These are phyloP conservation scores for Cyclospora cayetanensis DNA, from an alignment of 169 alveolate genomes.

Conservation along the genomic window DNA sequence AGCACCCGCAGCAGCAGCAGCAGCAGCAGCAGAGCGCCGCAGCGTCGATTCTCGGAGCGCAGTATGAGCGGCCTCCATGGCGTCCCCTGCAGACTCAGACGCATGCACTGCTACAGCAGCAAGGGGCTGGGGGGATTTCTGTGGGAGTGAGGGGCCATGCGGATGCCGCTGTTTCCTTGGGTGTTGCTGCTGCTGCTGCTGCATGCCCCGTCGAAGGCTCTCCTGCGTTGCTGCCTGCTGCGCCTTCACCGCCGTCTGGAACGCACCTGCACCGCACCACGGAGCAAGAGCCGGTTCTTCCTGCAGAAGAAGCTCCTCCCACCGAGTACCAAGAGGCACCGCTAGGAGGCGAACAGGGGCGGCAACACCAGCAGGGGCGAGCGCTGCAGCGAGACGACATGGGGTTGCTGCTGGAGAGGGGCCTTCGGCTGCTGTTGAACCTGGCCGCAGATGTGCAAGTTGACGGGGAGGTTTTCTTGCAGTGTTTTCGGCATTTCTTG, in stretches of 20 bases:
- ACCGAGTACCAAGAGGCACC: not conserved
- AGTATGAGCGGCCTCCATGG: not conserved
- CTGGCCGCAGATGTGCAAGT: not conserved
- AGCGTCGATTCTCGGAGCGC: no score
- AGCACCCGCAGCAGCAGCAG: not conserved
- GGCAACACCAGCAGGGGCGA: conserved; percentile 27
- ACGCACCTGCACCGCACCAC: no score
- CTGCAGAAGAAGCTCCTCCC: conserved; percentile 8
- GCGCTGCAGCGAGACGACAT: not conserved
- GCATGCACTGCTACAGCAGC: not conserved
- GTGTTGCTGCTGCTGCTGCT: conserved; percentile 39
- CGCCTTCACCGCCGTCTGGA: not conserved
- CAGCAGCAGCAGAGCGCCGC: conserved; percentile 1
- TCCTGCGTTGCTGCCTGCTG: not conserved
- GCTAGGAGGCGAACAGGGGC: not conserved
- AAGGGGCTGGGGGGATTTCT: not conserved
- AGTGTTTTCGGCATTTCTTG: not conserved
- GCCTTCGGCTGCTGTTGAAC: not conserved
- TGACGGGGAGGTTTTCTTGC: not conserved
- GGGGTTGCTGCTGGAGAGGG: not conserved
- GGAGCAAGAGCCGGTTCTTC: no score
- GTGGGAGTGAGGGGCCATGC: not conserved
- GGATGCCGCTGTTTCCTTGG: not conserved
- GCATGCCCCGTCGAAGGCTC: not conserved
- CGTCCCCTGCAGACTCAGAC: not conserved